Conservation (phyloP, 306 rosid species). For the Gynostemma pentaphyllum region DNA sequence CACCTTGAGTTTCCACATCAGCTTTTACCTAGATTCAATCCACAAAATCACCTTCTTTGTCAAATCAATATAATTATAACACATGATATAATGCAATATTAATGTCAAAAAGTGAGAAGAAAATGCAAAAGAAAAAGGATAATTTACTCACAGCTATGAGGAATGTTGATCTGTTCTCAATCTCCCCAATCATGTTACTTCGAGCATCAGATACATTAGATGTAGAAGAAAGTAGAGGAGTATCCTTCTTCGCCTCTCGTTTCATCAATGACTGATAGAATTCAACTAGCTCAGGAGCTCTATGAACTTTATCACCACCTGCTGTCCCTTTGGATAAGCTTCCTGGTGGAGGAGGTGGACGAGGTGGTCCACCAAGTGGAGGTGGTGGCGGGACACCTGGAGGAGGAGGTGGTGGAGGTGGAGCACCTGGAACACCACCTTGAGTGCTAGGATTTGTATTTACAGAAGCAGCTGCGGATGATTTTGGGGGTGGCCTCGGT, state of each 20-base stretch:
- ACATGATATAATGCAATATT: neutral
- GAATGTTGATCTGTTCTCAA: constrained; percentile 82
- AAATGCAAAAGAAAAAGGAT: constrained; percentile 3
- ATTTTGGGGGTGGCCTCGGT: constrained; percentile 83
- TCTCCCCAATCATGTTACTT: constrained; percentile 97
- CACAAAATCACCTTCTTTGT: neutral
- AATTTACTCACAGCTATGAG: constrained; percentile 66
- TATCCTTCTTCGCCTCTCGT: constrained; percentile 90
- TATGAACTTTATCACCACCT: constrained; percentile 17
- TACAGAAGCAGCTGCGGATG: constrained; percentile 27
- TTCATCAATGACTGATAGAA: constrained; percentile 94
- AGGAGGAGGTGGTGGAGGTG: constrained; percentile 57
- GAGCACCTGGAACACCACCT: constrained; percentile 40
- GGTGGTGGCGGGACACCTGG: constrained; percentile 41
- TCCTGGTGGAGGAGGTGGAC: constrained; percentile 88
- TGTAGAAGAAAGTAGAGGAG: constrained; percentile 51
- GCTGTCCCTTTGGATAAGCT: constrained; percentile 54
- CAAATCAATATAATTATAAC: neutral
- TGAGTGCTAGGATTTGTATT: constrained; percentile 32
- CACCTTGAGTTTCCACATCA: constrained; percentile 94
- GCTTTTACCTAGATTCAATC: constrained; percentile 60
- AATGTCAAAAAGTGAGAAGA: neutral
- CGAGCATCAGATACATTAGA: constrained; percentile 68
- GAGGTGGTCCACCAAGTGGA: constrained; percentile 71
- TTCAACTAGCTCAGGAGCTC: constrained; percentile 83